Conservation (phyloP, 805 yeast genomes). For the Isabelozyma gotoi region DNA sequence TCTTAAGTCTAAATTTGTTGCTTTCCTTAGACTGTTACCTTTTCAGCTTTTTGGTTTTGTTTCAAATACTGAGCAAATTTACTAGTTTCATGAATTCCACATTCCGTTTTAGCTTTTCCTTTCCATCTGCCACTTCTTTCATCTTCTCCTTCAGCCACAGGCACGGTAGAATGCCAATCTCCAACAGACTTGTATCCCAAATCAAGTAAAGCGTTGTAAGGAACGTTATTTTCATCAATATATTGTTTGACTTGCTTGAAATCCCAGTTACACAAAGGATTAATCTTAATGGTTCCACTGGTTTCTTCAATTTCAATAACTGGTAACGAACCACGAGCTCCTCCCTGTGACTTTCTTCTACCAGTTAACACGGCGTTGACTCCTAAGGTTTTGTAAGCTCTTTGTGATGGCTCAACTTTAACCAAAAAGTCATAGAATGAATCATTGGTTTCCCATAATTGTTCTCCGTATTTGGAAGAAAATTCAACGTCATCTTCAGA, state of each 20-base stretch:
- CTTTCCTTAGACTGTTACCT: background rate
- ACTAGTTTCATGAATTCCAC: slow-evolving; percentile 87
- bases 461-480: slow-evolving; percentile 64
- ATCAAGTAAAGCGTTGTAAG: slow-evolving; percentile 81
- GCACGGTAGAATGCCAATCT: slow-evolving; percentile 91
- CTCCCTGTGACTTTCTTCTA: slow-evolving; percentile 87
- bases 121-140: slow-evolving; percentile 98
- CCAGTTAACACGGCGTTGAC: slow-evolving; percentile 92
- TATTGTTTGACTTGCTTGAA: slow-evolving; percentile 71
- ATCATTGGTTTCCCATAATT: slow-evolving; percentile 83
- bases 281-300: slow-evolving; percentile 76
- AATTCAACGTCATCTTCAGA: slow-evolving; percentile 62
- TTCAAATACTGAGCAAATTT: slow-evolving; percentile 64
- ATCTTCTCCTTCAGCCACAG: slow-evolving; percentile 89
- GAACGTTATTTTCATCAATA: slow-evolving; percentile 69
- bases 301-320: slow-evolving; percentile 74
- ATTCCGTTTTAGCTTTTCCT: slow-evolving; percentile 88
- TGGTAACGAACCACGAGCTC: slow-evolving; percentile 67
- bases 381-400: slow-evolving; percentile 72
- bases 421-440: slow-evolving; percentile 78
- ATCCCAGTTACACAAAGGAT: slow-evolving; percentile 84
- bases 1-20: no score
- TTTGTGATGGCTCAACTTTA: slow-evolving; percentile 88
- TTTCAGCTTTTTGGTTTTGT: background rate
- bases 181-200: slow-evolving; percentile 90